Evolutionary conservation across 495 filamentous ascomycete genomes (phyloP).

Genomic region (Penicillium cosmopolitanum): DNA sequence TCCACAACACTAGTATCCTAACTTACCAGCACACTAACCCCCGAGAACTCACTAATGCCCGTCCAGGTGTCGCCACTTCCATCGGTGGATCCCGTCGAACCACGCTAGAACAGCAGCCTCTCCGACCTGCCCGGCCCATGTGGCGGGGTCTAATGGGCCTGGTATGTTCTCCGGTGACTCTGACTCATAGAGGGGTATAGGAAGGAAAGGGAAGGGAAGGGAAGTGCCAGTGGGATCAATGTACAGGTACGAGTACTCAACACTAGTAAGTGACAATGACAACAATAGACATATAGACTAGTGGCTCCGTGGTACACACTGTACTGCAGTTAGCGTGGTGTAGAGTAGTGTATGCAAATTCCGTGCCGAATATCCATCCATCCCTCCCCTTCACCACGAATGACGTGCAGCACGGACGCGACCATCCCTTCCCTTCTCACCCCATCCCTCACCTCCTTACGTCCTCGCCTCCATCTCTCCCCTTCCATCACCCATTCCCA

Average conservation of each 20-base stretch:
- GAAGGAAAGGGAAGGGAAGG: background rate
- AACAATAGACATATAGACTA: no score
- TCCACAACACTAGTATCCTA: background rate
- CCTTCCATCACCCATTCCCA: background rate
- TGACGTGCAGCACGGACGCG: conserved; percentile 12
- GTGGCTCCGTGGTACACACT: background rate
- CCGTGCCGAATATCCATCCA: background rate
- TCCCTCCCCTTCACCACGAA: background rate
- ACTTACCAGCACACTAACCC: background rate
- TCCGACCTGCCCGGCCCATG: conserved; percentile 1
- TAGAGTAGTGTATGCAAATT: background rate
- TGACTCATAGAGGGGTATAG: background rate
- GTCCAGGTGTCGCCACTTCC: background rate
- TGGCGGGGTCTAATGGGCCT: background rate
- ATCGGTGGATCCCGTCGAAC: background rate
- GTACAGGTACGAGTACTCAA: no score
- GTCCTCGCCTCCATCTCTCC: background rate
- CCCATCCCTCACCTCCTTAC: conserved; percentile 8
- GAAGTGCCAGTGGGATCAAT: background rate
- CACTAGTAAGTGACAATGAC: no score
- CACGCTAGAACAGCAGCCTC: background rate
- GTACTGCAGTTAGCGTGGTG: background rate
- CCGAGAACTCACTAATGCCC: background rate
- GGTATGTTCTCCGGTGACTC: background rate
- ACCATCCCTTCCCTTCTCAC: conserved; percentile 1